Conservation (phyloP, 2,329 filamentous ascomycete species). For the Coleophoma eucalyptorum region DNA sequence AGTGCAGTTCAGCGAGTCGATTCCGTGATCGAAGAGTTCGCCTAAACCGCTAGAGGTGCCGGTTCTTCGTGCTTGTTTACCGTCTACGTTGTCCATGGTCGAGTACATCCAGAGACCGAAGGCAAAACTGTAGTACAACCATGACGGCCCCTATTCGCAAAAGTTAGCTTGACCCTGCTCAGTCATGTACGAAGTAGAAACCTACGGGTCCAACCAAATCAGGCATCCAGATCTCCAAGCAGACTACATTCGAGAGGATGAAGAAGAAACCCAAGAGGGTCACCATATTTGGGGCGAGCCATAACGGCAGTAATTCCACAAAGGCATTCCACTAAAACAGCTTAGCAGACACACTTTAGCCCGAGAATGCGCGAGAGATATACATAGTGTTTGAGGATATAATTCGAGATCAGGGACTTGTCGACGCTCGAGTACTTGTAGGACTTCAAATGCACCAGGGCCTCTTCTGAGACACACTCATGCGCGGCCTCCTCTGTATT, state of each 20-base stretch:
- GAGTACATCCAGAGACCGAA: conserved; percentile 98
- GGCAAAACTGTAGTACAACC: conserved; percentile 95
- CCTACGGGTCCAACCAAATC: conserved; percentile 85
- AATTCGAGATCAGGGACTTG: conserved; percentile 88
- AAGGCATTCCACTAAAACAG: conserved; percentile 85
- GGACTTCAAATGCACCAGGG: conserved; percentile 82
- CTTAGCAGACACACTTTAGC: too few species aligned
- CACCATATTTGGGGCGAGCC: conserved; percentile 97
- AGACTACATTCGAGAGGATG: conserved; percentile 76
- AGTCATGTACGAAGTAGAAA: conserved; percentile 7
- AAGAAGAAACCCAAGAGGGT: conserved; percentile 93
- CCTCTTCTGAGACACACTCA: conserved; percentile 83
- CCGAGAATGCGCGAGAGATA: conserved; percentile 28
- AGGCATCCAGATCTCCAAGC: conserved; percentile 77
- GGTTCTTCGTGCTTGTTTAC: conserved; percentile 92
- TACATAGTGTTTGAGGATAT: conserved; percentile 95
- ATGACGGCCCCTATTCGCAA: conserved; percentile 65
- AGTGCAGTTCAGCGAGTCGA: conserved; percentile 97
- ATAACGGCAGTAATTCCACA: conserved; percentile 87
- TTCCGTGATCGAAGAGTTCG: conserved; percentile 97
- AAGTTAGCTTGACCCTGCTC: background rate
- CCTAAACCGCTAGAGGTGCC: conserved; percentile 92
- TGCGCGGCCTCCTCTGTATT: conserved; percentile 50
- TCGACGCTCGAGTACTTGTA: conserved; percentile 99
- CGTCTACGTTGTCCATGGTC: conserved; percentile 98